Base-by-base conservation (phyloP, 805 yeast species). In the Wickerhamiella musiphila region DNA sequence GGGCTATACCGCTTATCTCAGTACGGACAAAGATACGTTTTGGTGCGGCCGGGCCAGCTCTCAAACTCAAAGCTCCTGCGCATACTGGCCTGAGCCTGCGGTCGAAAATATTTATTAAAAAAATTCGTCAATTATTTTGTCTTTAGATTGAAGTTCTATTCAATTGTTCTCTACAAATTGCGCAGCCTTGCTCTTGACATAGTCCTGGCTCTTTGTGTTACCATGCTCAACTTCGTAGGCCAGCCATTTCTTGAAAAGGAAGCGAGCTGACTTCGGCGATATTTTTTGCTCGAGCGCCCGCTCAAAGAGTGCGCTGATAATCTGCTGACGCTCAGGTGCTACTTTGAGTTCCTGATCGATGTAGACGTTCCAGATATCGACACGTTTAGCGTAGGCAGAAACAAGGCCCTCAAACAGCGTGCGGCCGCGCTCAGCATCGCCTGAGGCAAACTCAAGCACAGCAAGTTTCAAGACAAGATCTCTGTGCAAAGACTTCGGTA, bases 321-420 rank as follows among this genome's bases (percentile, higher is more conserved):
- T 74, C 43, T 60, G 58, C 14, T 38, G 43, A 54, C 73, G 73
- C 32, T 72, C 76, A 33, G 65, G 24, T 7, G 44, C 68, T 18
- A 56, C 50, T 56, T 81, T 83, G 47, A 81, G 73, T 54, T 86
- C 96, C 54, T 81, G 93, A 54, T 86, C 98, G 42, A 86, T 68
- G 56, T 83, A 86, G 25, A 86, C 93, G 48, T 78, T 84, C 96
- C 96, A 86, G 39, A 86, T 56, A 54, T 86, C 98, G 39, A 81
- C 69, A 58, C 93, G 71, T 64, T 82, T 82, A 33, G 94, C 90
- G 29, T 78, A 86, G 50, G 84, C 90, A 16, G 86, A 69, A 33
- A 86, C 55, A 41, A 86, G 66, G 37, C 95, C 96, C 60, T 86
- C 96, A 48, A 86, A 81, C 44, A 86, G 64, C 1, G 95, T 79